These are phyloP conservation scores for Kalmusia sp. DNA, from an alignment of 2,329 filamentous ascomycete genomes.

Conservation along the genomic window DNA sequence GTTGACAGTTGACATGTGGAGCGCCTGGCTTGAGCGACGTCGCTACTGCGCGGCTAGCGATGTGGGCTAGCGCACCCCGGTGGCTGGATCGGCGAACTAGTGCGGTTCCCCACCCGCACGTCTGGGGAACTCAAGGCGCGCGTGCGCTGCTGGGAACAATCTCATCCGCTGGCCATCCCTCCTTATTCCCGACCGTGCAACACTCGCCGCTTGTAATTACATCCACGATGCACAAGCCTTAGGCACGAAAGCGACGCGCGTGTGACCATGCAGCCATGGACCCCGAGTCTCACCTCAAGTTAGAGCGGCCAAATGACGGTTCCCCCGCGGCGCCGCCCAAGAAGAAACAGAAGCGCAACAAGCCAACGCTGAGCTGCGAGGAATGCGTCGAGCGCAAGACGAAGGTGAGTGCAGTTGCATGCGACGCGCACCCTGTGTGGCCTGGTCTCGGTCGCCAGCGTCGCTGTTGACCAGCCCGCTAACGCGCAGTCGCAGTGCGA, in stretches of 20 bases:
- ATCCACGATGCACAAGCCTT: slow-evolving; percentile 7
- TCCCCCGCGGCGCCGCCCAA: slow-evolving; percentile 49
- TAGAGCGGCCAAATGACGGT: slow-evolving; percentile 19
- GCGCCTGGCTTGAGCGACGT: not conserved
- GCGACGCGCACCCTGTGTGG: not conserved
- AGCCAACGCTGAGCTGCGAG: slow-evolving; percentile 79
- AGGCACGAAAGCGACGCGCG: not conserved
- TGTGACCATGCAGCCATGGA: slow-evolving; percentile 9
- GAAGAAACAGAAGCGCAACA: slow-evolving; percentile 85
- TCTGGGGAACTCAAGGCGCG: slow-evolving; percentile 1
- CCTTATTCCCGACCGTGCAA: slow-evolving; percentile 10
- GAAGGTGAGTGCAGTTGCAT: slow-evolving; percentile 61
- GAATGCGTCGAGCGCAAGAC: slow-evolving; percentile 85
- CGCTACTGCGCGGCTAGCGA: not conserved
- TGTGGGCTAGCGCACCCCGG: not conserved
- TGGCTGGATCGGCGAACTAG: not conserved
- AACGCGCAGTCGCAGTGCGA: slow-evolving; percentile 66
- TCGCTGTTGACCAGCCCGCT: slow-evolving; percentile 10
- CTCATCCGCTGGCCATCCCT: slow-evolving; percentile 4
- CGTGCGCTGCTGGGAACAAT: slow-evolving; percentile 1
- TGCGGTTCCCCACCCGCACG: not conserved
- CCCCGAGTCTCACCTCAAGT: not conserved
- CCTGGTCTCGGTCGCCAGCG: not conserved
- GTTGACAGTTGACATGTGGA: not conserved
- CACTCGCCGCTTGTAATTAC: slow-evolving; percentile 3